phyloP scores from a whole-genome alignment of 176 grass and related monocot genomes.

The Eleusine coracana region DNA sequence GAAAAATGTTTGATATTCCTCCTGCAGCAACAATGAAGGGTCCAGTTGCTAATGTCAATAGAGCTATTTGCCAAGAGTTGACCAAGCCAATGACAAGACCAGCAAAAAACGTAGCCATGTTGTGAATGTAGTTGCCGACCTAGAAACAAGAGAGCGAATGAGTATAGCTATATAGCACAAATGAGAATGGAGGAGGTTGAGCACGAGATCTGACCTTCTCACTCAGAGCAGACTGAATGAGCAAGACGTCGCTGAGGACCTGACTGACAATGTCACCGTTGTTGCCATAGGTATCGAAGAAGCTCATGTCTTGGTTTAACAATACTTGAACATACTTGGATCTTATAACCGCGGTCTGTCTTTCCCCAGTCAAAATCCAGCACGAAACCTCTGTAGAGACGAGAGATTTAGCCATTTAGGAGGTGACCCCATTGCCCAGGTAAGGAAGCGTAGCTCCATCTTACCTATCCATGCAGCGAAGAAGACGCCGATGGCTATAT shows the following conservation, averaged over 20 bases:
- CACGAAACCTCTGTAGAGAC: constrained; percentile 81
- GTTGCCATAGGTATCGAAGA: constrained; percentile 98
- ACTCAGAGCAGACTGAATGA: constrained; percentile 96
- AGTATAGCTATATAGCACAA: not conserved
- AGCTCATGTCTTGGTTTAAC: constrained; percentile 99
- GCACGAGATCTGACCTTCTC: constrained; percentile 71
- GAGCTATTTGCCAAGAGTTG: constrained; percentile 98
- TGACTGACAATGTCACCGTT: constrained; percentile 99
- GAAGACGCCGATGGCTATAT: constrained; percentile 89
- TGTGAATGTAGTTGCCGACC: constrained; percentile 99
- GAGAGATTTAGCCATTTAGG: constrained; percentile 43
- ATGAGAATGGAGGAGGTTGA: constrained; percentile 16
- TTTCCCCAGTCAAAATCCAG: constrained; percentile 99
- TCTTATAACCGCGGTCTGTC: constrained; percentile 93
- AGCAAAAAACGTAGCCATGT: constrained; percentile 97
- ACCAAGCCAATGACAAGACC: constrained; percentile 94
- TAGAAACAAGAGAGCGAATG: constrained; percentile 33
- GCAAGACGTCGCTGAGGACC: constrained; percentile 96
- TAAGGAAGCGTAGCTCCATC: not conserved
- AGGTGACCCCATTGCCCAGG: not conserved
- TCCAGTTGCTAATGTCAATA: constrained; percentile 90
- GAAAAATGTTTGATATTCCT: constrained; percentile 99
- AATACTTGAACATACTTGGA: constrained; percentile 94
- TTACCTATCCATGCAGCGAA: constrained; percentile 98
- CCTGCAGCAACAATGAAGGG: constrained; percentile 99